Percentiles rank a stretch among this genome's conserved stretches.
Conservation (phyloP, 148 eudicot genomes). For the Nepenthes gracilis region DNA sequence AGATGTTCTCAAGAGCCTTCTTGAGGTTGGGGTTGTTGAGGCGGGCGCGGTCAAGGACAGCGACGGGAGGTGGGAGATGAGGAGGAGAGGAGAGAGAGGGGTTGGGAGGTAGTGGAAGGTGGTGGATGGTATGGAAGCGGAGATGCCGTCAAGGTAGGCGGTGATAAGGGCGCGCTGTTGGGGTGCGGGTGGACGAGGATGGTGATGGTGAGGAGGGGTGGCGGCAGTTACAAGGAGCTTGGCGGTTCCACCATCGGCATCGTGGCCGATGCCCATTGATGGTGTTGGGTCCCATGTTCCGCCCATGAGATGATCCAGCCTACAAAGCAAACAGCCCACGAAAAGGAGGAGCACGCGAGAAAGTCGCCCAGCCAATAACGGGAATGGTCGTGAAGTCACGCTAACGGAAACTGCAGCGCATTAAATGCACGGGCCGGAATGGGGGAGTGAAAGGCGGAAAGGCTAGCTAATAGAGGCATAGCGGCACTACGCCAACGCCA, state of each 20-base stretch:
- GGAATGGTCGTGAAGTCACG: too few relatives aligned
- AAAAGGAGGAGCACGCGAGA: too few relatives aligned
- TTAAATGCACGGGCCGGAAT: too few relatives aligned
- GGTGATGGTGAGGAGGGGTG: neutral
- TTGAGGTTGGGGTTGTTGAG: conserved; percentile 1
- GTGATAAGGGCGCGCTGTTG: conserved; percentile 1
- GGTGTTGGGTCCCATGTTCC: too few relatives aligned
- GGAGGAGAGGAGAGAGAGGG: neutral
- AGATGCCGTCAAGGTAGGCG: neutral
- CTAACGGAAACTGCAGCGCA: too few relatives aligned
- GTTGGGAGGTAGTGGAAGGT: conserved; percentile 2
- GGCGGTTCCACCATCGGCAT: conserved; percentile 1
- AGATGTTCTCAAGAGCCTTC: neutral
- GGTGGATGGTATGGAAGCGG: neutral
- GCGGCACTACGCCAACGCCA: too few relatives aligned
- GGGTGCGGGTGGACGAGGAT: conserved; percentile 1
- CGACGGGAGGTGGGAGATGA: neutral
- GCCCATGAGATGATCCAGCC: too few relatives aligned
- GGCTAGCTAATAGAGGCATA: too few relatives aligned
- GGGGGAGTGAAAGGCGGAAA: too few relatives aligned
- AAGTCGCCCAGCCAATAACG: too few relatives aligned
- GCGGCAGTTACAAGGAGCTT: conserved; percentile 1
- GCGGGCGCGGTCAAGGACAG: conserved; percentile 1
- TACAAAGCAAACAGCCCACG: too few relatives aligned
- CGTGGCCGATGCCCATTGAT: conserved; percentile 1